Evolutionary conservation across 208 protist species (phyloP).

Genomic region (Novymonas esmeraldas): DNA sequence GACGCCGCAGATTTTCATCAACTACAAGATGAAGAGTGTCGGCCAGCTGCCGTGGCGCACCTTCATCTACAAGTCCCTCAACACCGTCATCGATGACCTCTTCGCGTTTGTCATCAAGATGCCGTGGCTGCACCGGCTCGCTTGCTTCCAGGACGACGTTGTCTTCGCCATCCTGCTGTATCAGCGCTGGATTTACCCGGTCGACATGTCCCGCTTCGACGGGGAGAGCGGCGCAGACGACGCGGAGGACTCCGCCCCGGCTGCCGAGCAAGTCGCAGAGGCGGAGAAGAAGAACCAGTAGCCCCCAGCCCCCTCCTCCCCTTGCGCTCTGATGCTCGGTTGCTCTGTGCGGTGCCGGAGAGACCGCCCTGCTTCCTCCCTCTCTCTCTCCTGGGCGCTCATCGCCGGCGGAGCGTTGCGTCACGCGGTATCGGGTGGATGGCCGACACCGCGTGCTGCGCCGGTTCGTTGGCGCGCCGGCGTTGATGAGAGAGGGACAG

Average conservation of each 20-base stretch:
- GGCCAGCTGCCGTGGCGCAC: constrained; percentile 97
- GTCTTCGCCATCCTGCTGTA: constrained; percentile 98
- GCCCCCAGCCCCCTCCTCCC: not conserved
- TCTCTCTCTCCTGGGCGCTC: not conserved
- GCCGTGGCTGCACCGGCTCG: constrained; percentile 97
- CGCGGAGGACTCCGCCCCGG: not conserved
- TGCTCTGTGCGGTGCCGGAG: too few species aligned
- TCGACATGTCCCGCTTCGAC: constrained; percentile 89
- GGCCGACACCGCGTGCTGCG: too few species aligned
- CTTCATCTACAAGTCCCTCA: constrained; percentile 98
- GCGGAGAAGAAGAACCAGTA: constrained; percentile 11
- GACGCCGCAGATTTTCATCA: constrained; percentile 99
- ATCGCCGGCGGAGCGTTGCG: too few species aligned
- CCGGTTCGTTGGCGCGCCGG: too few species aligned
- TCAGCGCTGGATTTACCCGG: constrained; percentile 98
- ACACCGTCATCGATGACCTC: constrained; percentile 99
- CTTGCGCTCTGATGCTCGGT: not conserved
- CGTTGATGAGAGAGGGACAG: too few species aligned
- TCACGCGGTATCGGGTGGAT: too few species aligned
- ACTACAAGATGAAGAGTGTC: constrained; percentile 99
- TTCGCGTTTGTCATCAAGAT: constrained; percentile 99
- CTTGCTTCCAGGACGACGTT: constrained; percentile 98
- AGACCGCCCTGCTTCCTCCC: too few species aligned
- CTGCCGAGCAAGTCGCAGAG: not conserved
- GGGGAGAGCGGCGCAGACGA: constrained; percentile 35